These are phyloP conservation scores for Asterionellopsis glacialis DNA, from an alignment of 108 stramenopile species.

Conservation along the genomic window DNA sequence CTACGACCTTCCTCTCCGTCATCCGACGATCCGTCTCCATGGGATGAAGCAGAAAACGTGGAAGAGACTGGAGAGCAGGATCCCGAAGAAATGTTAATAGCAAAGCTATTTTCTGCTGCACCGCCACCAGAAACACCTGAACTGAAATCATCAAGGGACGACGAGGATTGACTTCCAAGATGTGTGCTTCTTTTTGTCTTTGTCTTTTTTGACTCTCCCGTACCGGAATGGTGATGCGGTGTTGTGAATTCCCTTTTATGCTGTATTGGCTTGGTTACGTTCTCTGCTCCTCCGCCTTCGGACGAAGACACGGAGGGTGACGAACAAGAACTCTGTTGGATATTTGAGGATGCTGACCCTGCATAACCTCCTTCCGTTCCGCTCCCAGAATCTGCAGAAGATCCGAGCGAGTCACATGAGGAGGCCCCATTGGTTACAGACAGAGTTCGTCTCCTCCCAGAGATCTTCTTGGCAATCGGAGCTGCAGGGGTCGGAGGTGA, in stretches of 20 bases:
- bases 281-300: slow-evolving; percentile 11
- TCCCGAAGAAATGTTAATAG: too few relatives aligned
- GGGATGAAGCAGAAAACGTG: too few relatives aligned
- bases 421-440: too few relatives aligned
- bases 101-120: too few relatives aligned
- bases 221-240: slow-evolving; percentile 5
- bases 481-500: too few relatives aligned
- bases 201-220: background rate
- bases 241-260: background rate
- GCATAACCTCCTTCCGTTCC: slow-evolving; percentile 39
- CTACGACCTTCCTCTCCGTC: too few relatives aligned
- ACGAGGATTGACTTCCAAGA: slow-evolving; percentile 16
- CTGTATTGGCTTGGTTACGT: slow-evolving; percentile 3
- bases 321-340: slow-evolving; percentile 20
- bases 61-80: too few relatives aligned
- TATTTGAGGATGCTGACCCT: slow-evolving; percentile 44
- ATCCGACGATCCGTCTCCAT: too few relatives aligned
- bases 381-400: slow-evolving; percentile 16
- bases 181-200: background rate
- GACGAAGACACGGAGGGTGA: slow-evolving; percentile 38
- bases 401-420: too few relatives aligned
- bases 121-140: slow-evolving; percentile 12
- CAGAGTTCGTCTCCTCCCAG: too few relatives aligned
- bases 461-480: too few relatives aligned
- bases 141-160: slow-evolving; percentile 35